Evolutionary conservation across 2,329 filamentous ascomycete genomes (phyloP).

Genomic region (Pseudogymnoascus sp.): DNA sequence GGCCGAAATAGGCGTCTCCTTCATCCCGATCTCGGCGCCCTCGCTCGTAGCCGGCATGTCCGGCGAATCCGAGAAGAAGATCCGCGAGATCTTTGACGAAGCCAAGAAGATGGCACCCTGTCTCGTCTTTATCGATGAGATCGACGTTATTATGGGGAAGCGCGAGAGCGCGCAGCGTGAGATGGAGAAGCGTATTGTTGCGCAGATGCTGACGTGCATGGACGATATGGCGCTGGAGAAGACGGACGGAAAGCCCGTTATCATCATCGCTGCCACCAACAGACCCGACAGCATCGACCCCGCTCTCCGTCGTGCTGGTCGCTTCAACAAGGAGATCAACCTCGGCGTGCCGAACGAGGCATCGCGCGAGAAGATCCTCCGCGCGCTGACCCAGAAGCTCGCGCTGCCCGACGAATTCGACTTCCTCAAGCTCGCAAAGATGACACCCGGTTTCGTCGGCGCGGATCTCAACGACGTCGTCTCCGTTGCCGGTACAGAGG

Average conservation of each 20-base stretch:
- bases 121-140: slow-evolving; percentile 84
- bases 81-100: slow-evolving; percentile 79
- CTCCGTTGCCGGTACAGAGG: slow-evolving; percentile 31
- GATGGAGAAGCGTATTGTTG: slow-evolving; percentile 82
- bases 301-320: slow-evolving; percentile 62
- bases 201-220: slow-evolving; percentile 80
- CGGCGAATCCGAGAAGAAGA: slow-evolving; percentile 80
- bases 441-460: slow-evolving; percentile 88
- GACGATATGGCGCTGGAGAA: slow-evolving; percentile 68
- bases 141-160: slow-evolving; percentile 86
- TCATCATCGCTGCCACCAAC: slow-evolving; percentile 88
- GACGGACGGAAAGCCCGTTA: slow-evolving; percentile 69
- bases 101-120: slow-evolving; percentile 81
- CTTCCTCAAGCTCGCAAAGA: slow-evolving; percentile 66
- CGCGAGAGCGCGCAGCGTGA: slow-evolving; percentile 76
- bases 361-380: slow-evolving; percentile 71
- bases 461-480: slow-evolving; percentile 71
- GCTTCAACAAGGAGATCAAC: slow-evolving; percentile 79
- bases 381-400: slow-evolving; percentile 61
- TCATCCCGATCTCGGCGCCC: slow-evolving; percentile 74
- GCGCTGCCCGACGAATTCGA: slow-evolving; percentile 63
- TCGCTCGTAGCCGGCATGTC: slow-evolving; percentile 82
- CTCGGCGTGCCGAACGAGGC: slow-evolving; percentile 78
- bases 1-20: slow-evolving; percentile 66
- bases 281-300: slow-evolving; percentile 80